These are phyloP conservation scores for Russula sp. DNA, from an alignment of 768 basidiomycete species.

Conservation along the genomic window DNA sequence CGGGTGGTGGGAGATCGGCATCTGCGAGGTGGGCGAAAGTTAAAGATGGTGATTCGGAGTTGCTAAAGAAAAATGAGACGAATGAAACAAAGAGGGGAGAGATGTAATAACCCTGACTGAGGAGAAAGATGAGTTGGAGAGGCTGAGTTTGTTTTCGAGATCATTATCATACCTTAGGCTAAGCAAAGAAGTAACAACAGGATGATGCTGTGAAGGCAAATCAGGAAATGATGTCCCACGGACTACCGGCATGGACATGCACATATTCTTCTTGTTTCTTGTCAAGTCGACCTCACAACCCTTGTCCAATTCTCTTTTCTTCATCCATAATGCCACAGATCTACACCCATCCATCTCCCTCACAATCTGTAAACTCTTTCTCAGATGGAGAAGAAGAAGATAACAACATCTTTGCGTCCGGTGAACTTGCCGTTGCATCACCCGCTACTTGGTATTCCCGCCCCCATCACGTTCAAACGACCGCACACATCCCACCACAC, in stretches of 20 bases:
- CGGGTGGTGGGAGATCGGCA: slow-evolving; percentile 50
- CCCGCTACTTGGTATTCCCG: slow-evolving; percentile 51
- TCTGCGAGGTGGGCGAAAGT: slow-evolving; percentile 39
- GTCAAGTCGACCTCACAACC: slow-evolving; percentile 2
- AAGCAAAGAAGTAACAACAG: not conserved
- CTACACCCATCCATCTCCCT: slow-evolving; percentile 40
- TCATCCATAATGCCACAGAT: slow-evolving; percentile 26
- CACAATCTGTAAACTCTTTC: slow-evolving; percentile 73
- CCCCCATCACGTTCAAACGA: slow-evolving; percentile 23
- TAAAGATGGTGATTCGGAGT: slow-evolving; percentile 16
- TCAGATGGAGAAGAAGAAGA: slow-evolving; percentile 71
- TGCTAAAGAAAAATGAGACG: not conserved
- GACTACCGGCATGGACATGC: not conserved
- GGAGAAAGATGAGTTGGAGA: not conserved
- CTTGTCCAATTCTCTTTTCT: slow-evolving; percentile 1
- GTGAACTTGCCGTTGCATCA: slow-evolving; percentile 34
- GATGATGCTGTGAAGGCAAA: not conserved
- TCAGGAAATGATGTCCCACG: slow-evolving; percentile 17
- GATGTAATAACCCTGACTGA: not conserved
- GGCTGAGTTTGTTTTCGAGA: not conserved
- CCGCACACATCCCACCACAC: slow-evolving; percentile 30
- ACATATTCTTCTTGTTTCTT: not conserved
- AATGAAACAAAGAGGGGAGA: not conserved
- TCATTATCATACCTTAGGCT: not conserved
- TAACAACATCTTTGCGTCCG: slow-evolving; percentile 40